Evolutionary conservation across 1,284 basidiomycete genomes (phyloP).

Genomic region (Kwoniella shivajii): DNA sequence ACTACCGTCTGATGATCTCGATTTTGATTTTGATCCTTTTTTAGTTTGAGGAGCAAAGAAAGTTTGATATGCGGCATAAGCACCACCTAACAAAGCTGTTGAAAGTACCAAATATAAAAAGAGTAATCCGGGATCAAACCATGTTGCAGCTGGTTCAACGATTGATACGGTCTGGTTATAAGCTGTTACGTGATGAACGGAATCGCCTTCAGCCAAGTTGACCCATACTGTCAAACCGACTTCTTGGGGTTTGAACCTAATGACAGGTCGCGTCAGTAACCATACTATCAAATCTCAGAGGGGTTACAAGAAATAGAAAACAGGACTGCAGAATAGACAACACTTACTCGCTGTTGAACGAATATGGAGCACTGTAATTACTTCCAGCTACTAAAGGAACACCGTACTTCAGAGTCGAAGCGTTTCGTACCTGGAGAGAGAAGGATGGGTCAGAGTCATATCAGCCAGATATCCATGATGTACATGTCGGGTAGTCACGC

Average conservation of each 20-base stretch:
- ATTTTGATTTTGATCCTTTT: too few relatives aligned
- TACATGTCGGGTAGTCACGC: not conserved
- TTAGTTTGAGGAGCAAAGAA: slow-evolving; percentile 60
- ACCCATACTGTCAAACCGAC: slow-evolving; percentile 76
- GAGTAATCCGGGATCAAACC: slow-evolving; percentile 76
- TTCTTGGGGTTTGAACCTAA: slow-evolving; percentile 68
- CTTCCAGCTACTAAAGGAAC: slow-evolving; percentile 65
- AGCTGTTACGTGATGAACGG: slow-evolving; percentile 65
- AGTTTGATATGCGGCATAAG: slow-evolving; percentile 69
- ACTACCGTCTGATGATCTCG: slow-evolving; percentile 27
- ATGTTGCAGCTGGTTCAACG: slow-evolving; percentile 75
- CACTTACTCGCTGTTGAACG: slow-evolving; percentile 81
- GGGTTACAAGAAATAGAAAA: too few relatives aligned
- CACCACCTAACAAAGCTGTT: slow-evolving; percentile 65
- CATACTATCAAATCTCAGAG: too few relatives aligned
- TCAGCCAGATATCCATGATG: not conserved
- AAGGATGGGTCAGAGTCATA: not conserved
- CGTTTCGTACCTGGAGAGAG: slow-evolving; percentile 58
- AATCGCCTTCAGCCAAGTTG: slow-evolving; percentile 59
- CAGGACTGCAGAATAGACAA: not conserved
- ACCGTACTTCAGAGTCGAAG: slow-evolving; percentile 65
- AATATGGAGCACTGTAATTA: slow-evolving; percentile 72
- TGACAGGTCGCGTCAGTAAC: too few relatives aligned
- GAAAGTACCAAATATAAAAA: slow-evolving; percentile 74
- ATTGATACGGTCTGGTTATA: slow-evolving; percentile 78